Base-by-base conservation (phyloP, 2,329 filamentous ascomycete genomes). In the Eurotiales sp. region DNA sequence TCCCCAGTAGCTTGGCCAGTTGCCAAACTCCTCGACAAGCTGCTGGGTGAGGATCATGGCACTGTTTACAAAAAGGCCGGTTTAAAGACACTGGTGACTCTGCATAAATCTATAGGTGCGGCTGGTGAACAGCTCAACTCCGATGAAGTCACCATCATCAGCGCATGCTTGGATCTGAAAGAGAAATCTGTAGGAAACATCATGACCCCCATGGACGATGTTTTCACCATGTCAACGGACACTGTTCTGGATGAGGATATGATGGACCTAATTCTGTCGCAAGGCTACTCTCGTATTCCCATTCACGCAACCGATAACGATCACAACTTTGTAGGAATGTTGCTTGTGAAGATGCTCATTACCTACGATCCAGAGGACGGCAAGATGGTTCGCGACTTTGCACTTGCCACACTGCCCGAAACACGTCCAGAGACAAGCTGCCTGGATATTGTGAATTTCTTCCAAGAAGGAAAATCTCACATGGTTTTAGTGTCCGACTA, bases 121-220 rank as follows among this genome's bases (percentile, higher is more conserved):
- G 86, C 87, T 10, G 81, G 81, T 34, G 90, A 99, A 65, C 86
- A 93, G 52, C 77, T 99, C 49, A 97, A 96, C 70, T 87, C 96
- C 60, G 93, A 99, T 65, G 93, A 99, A 70, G 93, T 99, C 58
- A 97, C 93, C 54, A 99, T 99, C 68, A 99, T 99, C 70, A 96
- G 89, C 59, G 92, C 93, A 32, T 93, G 97, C 12, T 76, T 99
- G 52, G 93, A 99, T 66, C 77, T 99, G 58, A 99, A 97, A 74
- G 91, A 93, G 59, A 99, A 99, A 74, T 80, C 92, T 0, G 91
- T 99, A 6, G 90, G 89, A 40, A 87, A 84, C 64, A 96, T 99
- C 65, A 99, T 99, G 93, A 99, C 95, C 0, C 93, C 93, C 1
- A 97, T 99, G 88, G 85, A 89, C 41, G 91, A 99, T 65, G 93